Evolutionary conservation across 306 rosid species (phyloP).

Genomic region (Lathyrus oleraceus): DNA sequence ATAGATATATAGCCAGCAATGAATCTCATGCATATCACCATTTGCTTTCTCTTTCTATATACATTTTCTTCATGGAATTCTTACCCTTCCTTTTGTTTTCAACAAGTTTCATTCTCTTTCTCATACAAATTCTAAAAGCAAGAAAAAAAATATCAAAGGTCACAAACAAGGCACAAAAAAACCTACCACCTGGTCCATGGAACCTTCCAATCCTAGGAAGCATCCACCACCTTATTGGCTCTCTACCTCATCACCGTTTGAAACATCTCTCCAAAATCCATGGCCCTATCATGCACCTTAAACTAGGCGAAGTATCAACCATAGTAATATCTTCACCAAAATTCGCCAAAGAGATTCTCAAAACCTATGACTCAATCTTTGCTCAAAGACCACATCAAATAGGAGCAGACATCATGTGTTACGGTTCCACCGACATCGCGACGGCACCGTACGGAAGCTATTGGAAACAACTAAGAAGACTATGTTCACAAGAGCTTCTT

Average conservation of each 20-base stretch:
- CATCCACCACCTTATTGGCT: constrained; percentile 30
- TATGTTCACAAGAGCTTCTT: constrained; percentile 36
- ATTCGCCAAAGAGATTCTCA: constrained; percentile 39
- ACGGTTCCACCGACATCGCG: constrained; percentile 22
- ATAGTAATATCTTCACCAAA: constrained; percentile 43
- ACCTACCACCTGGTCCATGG: constrained; percentile 44
- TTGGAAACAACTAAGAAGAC: constrained; percentile 40
- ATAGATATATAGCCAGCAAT: not conserved
- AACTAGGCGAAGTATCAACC: constrained; percentile 37
- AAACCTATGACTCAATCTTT: constrained; percentile 32
- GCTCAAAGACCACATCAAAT: constrained; percentile 39
- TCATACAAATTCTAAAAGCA: not conserved
- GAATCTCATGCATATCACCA: not conserved
- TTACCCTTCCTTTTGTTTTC: constrained; percentile 26
- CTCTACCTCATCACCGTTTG: constrained; percentile 32
- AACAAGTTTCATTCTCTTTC: constrained; percentile 15
- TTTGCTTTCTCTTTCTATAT: not conserved
- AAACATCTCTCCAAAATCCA: constrained; percentile 36
- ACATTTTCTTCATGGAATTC: constrained; percentile 28
- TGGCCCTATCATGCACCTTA: constrained; percentile 59
- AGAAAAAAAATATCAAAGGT: not conserved
- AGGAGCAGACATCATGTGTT: constrained; percentile 29
- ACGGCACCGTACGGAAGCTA: constrained; percentile 31
- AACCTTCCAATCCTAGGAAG: constrained; percentile 42
- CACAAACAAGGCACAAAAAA: not conserved